Evolutionary conservation across 1,284 basidiomycete genomes (phyloP).

Genomic region (Cryptococcus maquisensis): DNA sequence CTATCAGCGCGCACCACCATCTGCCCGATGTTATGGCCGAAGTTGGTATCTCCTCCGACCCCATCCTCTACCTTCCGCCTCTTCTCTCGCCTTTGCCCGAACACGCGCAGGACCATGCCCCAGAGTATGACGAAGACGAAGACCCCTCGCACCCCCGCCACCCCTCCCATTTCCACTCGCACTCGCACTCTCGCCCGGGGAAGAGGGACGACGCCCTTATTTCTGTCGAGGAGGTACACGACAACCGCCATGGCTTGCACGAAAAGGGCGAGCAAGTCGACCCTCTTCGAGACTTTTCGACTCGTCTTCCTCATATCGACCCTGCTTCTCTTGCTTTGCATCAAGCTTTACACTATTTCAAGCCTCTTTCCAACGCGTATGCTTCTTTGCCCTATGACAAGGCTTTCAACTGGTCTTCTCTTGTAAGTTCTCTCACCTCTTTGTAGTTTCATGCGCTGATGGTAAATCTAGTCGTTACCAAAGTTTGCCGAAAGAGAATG

Average conservation of each 20-base stretch:
- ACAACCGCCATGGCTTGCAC: background rate
- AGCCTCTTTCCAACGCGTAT: constrained; percentile 60
- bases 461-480: constrained; percentile 19
- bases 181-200: background rate
- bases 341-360: constrained; percentile 73
- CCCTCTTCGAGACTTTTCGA: constrained; percentile 54
- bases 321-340: constrained; percentile 76
- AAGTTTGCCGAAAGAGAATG: constrained; percentile 58
- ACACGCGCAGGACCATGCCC: constrained; percentile 25
- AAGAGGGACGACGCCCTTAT: too few species aligned
- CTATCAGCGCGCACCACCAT: constrained; percentile 7
- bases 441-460: background rate
- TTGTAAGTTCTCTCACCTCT: constrained; percentile 42
- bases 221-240: background rate
- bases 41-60: constrained; percentile 45
- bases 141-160: background rate
- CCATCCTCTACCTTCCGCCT: constrained; percentile 72
- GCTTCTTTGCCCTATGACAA: constrained; percentile 61
- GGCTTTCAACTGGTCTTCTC: constrained; percentile 82
- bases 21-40: constrained; percentile 17
- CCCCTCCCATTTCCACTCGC: background rate
- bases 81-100: constrained; percentile 62
- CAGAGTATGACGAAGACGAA: constrained; percentile 18
- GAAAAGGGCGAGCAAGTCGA: constrained; percentile 3
- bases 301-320: constrained; percentile 75